Conservation (phyloP, 225 moss, liverwort and hornwort species). For the Asterella californica region DNA sequence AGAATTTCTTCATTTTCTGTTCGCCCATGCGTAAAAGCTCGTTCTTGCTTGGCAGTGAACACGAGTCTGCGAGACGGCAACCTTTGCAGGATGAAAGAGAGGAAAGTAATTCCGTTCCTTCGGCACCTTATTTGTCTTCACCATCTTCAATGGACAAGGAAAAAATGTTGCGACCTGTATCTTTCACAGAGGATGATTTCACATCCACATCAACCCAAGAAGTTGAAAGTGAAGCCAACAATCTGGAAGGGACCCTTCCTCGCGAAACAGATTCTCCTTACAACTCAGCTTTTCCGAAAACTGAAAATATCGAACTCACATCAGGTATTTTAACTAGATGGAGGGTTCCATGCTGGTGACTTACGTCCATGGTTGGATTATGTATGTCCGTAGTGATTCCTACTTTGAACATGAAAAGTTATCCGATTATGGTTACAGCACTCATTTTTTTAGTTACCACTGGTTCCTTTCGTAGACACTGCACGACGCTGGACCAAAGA, state of each 20-base stretch:
- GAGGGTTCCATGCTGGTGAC: neutral
- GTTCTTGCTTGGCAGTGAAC: conserved; percentile 6
- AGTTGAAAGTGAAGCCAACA: conserved; percentile 9
- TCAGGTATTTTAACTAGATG: neutral
- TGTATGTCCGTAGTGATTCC: neutral
- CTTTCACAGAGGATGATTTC: neutral
- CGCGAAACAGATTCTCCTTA: conserved; percentile 3
- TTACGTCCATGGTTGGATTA: neutral
- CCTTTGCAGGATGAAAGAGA: conserved; percentile 1
- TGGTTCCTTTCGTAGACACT: conserved; percentile 29
- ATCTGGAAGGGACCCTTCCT: neutral
- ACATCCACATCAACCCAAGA: neutral
- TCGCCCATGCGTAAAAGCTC: neutral
- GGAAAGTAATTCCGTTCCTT: neutral
- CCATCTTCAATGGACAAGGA: neutral
- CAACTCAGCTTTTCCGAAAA: conserved; percentile 5
- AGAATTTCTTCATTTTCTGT: neutral
- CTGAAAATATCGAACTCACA: conserved; percentile 8
- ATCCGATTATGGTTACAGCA: neutral
- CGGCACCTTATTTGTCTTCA: conserved; percentile 3
- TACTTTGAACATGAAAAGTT: neutral
- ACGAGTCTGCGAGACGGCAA: conserved; percentile 6
- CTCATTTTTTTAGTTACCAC: neutral
- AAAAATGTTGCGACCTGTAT: neutral
- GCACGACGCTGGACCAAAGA: conserved; percentile 35